A percentile compares a stretch with the other conserved stretches of the same genome.
These are phyloP conservation scores for Polytrichum formosum DNA, from an alignment of 225 moss, liverwort and hornwort genomes.

Conservation along the genomic window DNA sequence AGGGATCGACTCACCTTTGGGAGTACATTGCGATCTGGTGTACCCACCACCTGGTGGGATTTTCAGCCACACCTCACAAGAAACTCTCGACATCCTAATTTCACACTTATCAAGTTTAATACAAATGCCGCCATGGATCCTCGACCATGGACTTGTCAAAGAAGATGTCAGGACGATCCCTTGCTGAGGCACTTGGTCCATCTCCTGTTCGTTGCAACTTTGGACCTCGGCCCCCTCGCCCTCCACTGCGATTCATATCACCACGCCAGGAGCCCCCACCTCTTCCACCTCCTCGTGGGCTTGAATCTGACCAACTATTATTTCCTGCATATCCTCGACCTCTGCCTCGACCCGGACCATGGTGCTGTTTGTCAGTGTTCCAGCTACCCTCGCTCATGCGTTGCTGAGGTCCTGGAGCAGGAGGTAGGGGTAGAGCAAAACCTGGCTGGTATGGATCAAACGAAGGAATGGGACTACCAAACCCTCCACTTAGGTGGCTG, in stretches of 20 bases:
- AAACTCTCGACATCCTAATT: too few relatives aligned
- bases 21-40: too few relatives aligned
- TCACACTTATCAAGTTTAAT: neutral
- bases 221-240: slow-evolving; percentile 3
- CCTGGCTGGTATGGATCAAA: slow-evolving; percentile 32
- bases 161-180: slow-evolving; percentile 49
- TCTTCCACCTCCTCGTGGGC: slow-evolving; percentile 18
- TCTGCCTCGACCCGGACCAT: slow-evolving; percentile 22
- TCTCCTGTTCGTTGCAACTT: slow-evolving; percentile 19
- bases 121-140: slow-evolving; percentile 52
- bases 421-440: slow-evolving; percentile 18
- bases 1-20: too few relatives aligned
- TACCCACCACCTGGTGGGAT: too few relatives aligned
- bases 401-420: slow-evolving; percentile 18
- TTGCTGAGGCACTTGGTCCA: slow-evolving; percentile 28
- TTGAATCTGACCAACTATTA: slow-evolving; percentile 4
- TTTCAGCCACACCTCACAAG: too few relatives aligned
- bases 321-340: slow-evolving; percentile 19
- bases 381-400: slow-evolving; percentile 18
- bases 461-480: slow-evolving; percentile 52
- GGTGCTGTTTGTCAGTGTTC: slow-evolving; percentile 32
- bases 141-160: slow-evolving; percentile 57
- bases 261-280: slow-evolving; percentile 6
- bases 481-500: slow-evolving; percentile 28
- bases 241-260: neutral